Evolutionary conservation across 2,329 filamentous ascomycete species (phyloP).

Genomic region (Venturia carpophila): DNA sequence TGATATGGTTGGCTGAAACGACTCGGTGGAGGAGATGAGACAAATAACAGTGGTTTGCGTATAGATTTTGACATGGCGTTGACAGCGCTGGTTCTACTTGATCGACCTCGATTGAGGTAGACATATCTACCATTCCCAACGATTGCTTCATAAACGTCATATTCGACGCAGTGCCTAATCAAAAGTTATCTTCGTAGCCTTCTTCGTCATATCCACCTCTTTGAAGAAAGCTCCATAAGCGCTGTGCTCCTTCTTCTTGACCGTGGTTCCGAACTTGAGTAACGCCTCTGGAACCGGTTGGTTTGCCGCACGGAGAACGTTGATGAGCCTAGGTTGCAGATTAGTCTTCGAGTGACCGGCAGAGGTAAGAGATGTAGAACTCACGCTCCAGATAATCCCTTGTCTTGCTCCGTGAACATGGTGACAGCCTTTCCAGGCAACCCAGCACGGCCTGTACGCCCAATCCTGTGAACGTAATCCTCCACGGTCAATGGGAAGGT

Average conservation of each 20-base stretch:
- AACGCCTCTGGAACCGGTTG: conserved; percentile 85
- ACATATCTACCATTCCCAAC: neutral
- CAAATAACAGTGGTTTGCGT: neutral
- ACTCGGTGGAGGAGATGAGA: no score
- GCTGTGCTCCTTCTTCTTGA: conserved; percentile 97
- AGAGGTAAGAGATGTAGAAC: conserved; percentile 33
- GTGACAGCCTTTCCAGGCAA: conserved; percentile 85
- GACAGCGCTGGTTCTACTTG: neutral
- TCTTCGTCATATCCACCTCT: conserved; percentile 74
- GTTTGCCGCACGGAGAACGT: conserved; percentile 87
- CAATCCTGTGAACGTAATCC: conserved; percentile 96
- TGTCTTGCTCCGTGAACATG: conserved; percentile 91
- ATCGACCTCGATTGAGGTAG: no score
- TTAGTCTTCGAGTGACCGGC: neutral
- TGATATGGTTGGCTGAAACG: no score
- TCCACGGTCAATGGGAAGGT: conserved; percentile 94
- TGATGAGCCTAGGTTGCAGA: conserved; percentile 60
- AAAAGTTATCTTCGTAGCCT: conserved; percentile 88
- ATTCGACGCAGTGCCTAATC: conserved; percentile 38
- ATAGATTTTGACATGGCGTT: neutral
- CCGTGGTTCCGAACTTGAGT: conserved; percentile 92
- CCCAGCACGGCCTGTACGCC: conserved; percentile 84
- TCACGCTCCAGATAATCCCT: conserved; percentile 79
- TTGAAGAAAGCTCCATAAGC: conserved; percentile 95
- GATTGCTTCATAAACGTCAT: neutral